Base-by-base conservation (phyloP, 225 moss, liverwort and hornwort genomes). In the Sphagnum tenellum region DNA sequence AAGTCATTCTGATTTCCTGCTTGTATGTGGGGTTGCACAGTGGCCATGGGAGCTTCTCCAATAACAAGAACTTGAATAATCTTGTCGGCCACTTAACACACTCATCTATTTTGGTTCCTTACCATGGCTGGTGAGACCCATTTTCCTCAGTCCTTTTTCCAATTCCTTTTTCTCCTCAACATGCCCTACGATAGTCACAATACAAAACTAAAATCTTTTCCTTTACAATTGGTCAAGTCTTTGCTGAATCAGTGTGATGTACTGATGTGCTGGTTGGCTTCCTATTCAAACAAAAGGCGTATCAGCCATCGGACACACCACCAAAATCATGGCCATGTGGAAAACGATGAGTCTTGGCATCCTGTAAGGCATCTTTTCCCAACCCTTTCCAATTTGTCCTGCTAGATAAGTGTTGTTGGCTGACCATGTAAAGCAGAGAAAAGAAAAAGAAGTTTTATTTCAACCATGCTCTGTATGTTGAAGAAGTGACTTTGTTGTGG, bases 281-380 rank as follows among this genome's bases (percentile, higher is more conserved):
- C 29, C 29, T 29, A 29, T 29, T 29, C 29, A 29, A 29, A 29
- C 29, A 29, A 29, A 29, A 83, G 83, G 83, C 80, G 95, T 53
- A 88, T 95, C 2, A 95, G 95, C 61, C 95, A 95, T 79, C 86
- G 95, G 44, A 95, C 92, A 49, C 95, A 95, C 72, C 95, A 95
- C 55, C 95, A 95, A 65, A 86, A 95, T 29, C 95, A 95, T 61
- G 95, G 88, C 4, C 89, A 95, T 56, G 95, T 86, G 4, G 95
- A 92, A 81, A 95, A 95, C 4, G 95, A 95, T 46, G 95, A 95
- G 72, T 95, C 95, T 44, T 95, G 95, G 95, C 82, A 88, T 45
- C 95, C 95, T 67, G 83, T 84, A 73, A 68, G 75, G 48, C 12
- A 10, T n/a, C n/a, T 48, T 12, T 49, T 5, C 48, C 48, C 44